Percentiles rank a stretch among this genome's conserved stretches.
phyloP scores from a whole-genome alignment of 495 filamentous ascomycete species.

The Parathielavia appendiculata region DNA sequence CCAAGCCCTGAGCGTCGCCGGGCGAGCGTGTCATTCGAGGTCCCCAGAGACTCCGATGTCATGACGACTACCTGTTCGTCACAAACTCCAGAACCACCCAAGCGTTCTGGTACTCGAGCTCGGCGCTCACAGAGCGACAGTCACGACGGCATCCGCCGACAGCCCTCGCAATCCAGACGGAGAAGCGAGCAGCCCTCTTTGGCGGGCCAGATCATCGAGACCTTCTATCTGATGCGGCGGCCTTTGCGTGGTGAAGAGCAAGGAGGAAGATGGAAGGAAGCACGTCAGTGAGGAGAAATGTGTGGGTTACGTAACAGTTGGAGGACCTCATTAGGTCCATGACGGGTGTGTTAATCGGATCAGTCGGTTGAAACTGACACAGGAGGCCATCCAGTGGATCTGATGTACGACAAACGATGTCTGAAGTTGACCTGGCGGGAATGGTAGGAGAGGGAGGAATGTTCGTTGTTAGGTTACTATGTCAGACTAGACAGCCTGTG shows the following conservation, averaged over 20 bases:
- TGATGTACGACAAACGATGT: no score
- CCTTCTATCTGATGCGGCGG: slow-evolving; percentile 5
- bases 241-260: slow-evolving; percentile 1
- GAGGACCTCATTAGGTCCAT: no score
- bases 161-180: background rate
- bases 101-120: background rate
- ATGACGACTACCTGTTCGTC: background rate
- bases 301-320: background rate
- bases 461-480: no score
- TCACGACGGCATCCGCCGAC: background rate
- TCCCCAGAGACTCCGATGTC: background rate
- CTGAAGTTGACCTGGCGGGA: no score
- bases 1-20: slow-evolving; percentile 6
- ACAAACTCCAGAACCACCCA: background rate
- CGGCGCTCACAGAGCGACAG: background rate
- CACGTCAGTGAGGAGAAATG: background rate
- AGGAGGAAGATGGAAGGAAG: background rate
- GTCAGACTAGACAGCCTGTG: no score
- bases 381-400: no score
- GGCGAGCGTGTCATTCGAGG: background rate
- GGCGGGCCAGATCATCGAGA: background rate
- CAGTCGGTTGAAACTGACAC: no score
- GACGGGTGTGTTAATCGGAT: no score
- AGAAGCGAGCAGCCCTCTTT: background rate
- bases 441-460: no score